phyloP scores from a whole-genome alignment of 2,329 filamentous ascomycete genomes.

The Ilyonectria robusta region DNA sequence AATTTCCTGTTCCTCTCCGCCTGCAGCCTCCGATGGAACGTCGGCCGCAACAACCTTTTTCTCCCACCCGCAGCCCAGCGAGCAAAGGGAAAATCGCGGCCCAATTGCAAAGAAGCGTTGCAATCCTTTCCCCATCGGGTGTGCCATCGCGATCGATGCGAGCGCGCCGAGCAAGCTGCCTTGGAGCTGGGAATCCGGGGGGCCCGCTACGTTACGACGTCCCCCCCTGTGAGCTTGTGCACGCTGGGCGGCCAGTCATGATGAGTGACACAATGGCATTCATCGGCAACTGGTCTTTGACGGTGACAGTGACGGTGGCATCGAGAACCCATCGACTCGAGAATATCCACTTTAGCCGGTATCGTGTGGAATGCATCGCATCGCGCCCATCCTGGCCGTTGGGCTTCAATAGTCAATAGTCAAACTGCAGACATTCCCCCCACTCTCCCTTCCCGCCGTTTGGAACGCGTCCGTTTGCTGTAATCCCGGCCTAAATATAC shows the following conservation, averaged over 20 bases:
- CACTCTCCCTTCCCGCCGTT: neutral
- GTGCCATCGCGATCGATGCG: conserved; percentile 1
- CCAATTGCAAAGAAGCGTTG: neutral
- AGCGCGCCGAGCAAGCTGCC: neutral
- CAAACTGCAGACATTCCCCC: neutral
- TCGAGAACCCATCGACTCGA: neutral
- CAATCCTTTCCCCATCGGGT: conserved; percentile 9
- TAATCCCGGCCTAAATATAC: neutral
- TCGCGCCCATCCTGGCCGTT: neutral
- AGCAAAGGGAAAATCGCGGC: neutral
- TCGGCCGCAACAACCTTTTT: neutral
- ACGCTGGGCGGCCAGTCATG: neutral
- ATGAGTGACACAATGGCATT: neutral
- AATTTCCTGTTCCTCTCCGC: conserved; percentile 21
- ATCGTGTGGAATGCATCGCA: neutral
- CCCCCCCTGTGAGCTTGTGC: too few species aligned
- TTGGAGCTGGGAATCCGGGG: neutral
- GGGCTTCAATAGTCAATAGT: neutral
- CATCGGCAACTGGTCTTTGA: too few species aligned
- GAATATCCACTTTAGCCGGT: neutral
- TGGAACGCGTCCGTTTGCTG: neutral
- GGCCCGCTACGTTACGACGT: neutral
- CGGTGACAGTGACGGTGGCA: neutral
- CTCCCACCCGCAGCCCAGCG: neutral
- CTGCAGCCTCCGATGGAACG: conserved; percentile 19